Percentiles rank a stretch among this genome's conserved stretches.
Conservation (phyloP, 768 basidiomycete genomes). For the Termitomyces eurrhizus region DNA sequence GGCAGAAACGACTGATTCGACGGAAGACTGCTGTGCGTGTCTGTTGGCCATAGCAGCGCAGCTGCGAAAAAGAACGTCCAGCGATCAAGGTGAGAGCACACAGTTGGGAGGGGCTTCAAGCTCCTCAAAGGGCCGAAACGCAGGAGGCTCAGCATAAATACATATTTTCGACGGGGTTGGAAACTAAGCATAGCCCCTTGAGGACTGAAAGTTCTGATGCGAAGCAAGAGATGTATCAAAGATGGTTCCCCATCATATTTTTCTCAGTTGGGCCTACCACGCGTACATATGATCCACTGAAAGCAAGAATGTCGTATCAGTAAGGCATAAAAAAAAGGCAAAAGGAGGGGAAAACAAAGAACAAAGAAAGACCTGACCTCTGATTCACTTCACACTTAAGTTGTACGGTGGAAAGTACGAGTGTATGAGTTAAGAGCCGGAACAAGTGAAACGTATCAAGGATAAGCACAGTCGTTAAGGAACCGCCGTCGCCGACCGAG, state of each 20-base stretch:
- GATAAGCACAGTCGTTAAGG: neutral
- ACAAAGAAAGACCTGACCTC: neutral
- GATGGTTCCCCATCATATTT: conserved; percentile 11
- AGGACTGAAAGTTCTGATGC: conserved; percentile 15
- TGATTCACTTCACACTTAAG: neutral
- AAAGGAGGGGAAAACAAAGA: neutral
- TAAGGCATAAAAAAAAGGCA: neutral
- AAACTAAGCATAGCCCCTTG: conserved; percentile 20
- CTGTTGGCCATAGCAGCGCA: conserved; percentile 20
- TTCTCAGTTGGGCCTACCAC: neutral
- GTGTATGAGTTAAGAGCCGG: neutral
- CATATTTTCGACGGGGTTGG: conserved; percentile 16
- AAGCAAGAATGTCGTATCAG: neutral
- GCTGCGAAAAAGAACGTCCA: conserved; percentile 24
- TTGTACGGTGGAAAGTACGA: neutral
- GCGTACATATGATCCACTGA: neutral
- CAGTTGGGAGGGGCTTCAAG: conserved; percentile 20
- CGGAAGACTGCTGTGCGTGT: conserved; percentile 23
- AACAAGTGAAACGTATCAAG: neutral
- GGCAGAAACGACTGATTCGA: conserved; percentile 23
- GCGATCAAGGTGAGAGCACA: conserved; percentile 16
- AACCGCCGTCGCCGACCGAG: neutral
- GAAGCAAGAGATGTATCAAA: conserved; percentile 14
- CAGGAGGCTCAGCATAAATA: conserved; percentile 12
- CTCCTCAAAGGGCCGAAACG: conserved; percentile 17